Evolutionary conservation across 2,329 filamentous ascomycete genomes (phyloP), one percentile per base, ranked within the genome.

Genomic region (Geosmithia putterillii): DNA sequence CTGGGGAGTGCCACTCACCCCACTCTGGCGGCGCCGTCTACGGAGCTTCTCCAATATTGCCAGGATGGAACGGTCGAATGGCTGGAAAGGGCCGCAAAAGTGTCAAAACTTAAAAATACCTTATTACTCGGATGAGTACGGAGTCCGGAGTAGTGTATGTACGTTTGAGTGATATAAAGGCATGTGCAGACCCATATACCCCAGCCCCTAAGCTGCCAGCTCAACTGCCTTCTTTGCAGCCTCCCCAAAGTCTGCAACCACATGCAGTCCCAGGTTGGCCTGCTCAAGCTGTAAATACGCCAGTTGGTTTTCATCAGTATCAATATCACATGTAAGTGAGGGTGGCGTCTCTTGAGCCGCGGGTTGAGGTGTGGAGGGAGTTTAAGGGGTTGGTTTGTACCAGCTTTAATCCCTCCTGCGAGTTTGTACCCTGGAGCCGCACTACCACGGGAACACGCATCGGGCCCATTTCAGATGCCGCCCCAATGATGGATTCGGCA

Each of bases 361-460:
- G 42, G 32, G 46, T 36, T 35, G 38, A 44, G 3, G 19, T 38
- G 9, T 28, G 32, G 39, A n/a, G 25, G 10, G 3, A 12, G 2
- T 12, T 19, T 21, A 3, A 20, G n/a, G 21, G 5, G 7, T 7
- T 25, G 58, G 65, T 50, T 45, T n/a, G 10, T 32, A 66, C 68
- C 45, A 69, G 48, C 23, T 61, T 55, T 25, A 69, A 44, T 1
- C 63, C 68, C 18, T 58, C 49, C 3, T 62, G 58, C 0, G 60
- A 61, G 44, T 71, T 71, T 2, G 68, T 71, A 1, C 69, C 69
- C 45, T 71, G 68, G 1, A 71, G 51, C 7, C 69, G 56, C 15
- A 69, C 64, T 0, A 71, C 66, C 18, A 71, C 59, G 0, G 67
- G 68, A 4, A 70, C 55, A 2, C 51, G 51, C 21, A 69, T 56